These are phyloP conservation scores for Bryopsis sp. DNA, from an alignment of 139 green algal genomes.

Conservation along the genomic window DNA sequence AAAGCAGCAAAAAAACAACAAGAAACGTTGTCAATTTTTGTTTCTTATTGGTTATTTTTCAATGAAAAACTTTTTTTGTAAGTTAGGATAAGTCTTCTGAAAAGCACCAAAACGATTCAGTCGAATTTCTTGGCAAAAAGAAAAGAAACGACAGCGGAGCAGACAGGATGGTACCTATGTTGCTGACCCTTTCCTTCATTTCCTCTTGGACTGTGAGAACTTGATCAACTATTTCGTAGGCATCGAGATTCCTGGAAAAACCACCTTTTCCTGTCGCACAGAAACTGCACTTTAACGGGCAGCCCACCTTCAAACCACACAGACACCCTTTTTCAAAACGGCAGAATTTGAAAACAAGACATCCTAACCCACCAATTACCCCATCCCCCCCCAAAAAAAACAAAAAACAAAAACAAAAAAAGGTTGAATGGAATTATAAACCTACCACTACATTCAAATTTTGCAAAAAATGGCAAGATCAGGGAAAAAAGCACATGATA, in stretches of 20 bases:
- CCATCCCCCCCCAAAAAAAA: no score
- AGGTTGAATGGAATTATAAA: no score
- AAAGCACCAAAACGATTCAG: no score
- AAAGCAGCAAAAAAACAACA: no score
- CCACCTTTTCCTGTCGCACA: conserved; percentile 95
- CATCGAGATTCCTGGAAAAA: conserved; percentile 85
- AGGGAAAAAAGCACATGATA: no score
- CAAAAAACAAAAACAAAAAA: no score
- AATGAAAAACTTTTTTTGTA: no score
- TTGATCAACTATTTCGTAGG: conserved; percentile 92
- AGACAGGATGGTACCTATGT: background rate
- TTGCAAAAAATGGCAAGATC: no score
- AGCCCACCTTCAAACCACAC: conserved; percentile 91
- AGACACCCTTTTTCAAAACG: background rate
- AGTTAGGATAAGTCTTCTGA: no score
- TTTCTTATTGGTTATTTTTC: background rate
- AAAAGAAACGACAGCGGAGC: background rate
- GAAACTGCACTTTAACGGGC: conserved; percentile 95
- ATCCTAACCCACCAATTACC: no score
- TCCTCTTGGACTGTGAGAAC: conserved; percentile 41
- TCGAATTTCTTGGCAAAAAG: background rate
- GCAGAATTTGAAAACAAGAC: no score
- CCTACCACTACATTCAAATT: conserved; percentile 2
- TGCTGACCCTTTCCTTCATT: background rate
- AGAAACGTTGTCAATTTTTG: background rate